phyloP scores from a whole-genome alignment of 768 basidiomycete genomes.

The Rubroboletus pulcherrimus region DNA sequence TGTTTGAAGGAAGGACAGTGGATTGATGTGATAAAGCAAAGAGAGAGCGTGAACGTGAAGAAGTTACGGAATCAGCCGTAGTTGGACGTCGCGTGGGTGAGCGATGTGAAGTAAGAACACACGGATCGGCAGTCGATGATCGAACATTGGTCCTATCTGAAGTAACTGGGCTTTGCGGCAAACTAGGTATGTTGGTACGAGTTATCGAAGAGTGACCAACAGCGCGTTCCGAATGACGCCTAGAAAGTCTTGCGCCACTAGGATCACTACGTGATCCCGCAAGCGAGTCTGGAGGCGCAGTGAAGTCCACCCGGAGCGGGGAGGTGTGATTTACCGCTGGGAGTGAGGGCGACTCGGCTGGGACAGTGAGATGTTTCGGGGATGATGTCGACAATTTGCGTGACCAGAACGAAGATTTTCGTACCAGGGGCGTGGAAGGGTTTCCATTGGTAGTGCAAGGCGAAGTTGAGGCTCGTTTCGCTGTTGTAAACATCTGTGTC shows the following conservation, averaged over 20 bases:
- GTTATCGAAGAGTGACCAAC: constrained; percentile 8
- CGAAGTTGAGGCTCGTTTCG: constrained; percentile 43
- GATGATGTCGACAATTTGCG: constrained; percentile 44
- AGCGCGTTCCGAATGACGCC: constrained; percentile 42
- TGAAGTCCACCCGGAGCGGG: constrained; percentile 38
- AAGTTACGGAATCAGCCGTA: constrained; percentile 40
- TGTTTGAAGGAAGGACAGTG: constrained; percentile 11
- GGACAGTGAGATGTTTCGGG: constrained; percentile 27
- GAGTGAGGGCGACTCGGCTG: constrained; percentile 33
- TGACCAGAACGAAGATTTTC: constrained; percentile 68
- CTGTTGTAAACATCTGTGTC: constrained; percentile 39
- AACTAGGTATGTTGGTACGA: constrained; percentile 9
- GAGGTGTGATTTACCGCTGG: constrained; percentile 41
- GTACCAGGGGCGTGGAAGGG: constrained; percentile 41
- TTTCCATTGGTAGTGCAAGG: constrained; percentile 21
- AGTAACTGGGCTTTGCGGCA: constrained; percentile 6
- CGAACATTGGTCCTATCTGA: constrained; percentile 9
- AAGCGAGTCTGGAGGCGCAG: constrained; percentile 12
- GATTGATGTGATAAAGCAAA: constrained; percentile 27
- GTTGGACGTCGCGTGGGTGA: constrained; percentile 33
- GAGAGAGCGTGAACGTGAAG: constrained; percentile 28
- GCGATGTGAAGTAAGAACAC: constrained; percentile 13
- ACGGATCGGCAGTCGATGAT: constrained; percentile 18
- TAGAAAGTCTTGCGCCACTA: constrained; percentile 34
- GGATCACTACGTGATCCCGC: constrained; percentile 19